Percentiles rank a stretch among this genome's conserved stretches.
Evolutionary conservation across 1,284 basidiomycete genomes (phyloP).

Genomic region (Ganoderma leucocontextum): DNA sequence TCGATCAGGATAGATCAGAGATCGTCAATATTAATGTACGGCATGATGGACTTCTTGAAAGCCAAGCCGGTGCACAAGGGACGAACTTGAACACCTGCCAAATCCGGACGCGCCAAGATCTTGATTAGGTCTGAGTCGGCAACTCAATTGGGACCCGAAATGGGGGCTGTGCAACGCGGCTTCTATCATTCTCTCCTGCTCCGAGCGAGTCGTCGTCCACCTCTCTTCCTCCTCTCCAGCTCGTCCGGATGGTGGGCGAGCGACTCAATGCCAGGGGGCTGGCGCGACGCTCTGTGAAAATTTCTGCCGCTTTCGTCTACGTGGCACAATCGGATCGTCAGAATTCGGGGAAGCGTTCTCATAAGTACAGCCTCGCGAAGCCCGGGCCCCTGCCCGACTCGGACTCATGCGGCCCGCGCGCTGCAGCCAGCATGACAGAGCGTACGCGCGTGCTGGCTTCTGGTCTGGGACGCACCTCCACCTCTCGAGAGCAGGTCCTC

Average conservation of each 20-base stretch:
- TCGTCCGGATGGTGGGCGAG: neutral
- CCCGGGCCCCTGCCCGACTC: constrained; percentile 3
- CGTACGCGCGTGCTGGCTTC: neutral
- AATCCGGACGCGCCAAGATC: constrained; percentile 17
- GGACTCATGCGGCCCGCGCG: constrained; percentile 3
- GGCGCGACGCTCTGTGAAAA: constrained; percentile 14
- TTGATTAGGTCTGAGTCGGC: constrained; percentile 13
- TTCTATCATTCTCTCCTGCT: neutral
- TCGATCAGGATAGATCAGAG: neutral
- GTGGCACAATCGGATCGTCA: constrained; percentile 27
- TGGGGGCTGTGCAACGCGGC: constrained; percentile 26
- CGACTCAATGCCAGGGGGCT: neutral
- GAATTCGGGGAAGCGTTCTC: constrained; percentile 25
- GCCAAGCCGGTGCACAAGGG: neutral
- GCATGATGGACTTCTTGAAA: constrained; percentile 5
- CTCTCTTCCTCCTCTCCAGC: neutral
- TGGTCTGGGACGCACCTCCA: constrained; percentile 5
- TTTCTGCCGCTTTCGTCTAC: constrained; percentile 11
- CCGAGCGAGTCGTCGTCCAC: neutral
- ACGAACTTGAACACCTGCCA: constrained; percentile 25
- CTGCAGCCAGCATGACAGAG: neutral
- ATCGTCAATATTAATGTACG: neutral
- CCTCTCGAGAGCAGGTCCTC: neutral
- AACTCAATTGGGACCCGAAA: constrained; percentile 8
- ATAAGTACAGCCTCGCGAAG: constrained; percentile 29